A percentile compares a stretch with the other conserved stretches of the same genome.
These are phyloP conservation scores for Vanderwaltozyma tropicalis DNA, from an alignment of 805 yeast species.

Conservation along the genomic window DNA sequence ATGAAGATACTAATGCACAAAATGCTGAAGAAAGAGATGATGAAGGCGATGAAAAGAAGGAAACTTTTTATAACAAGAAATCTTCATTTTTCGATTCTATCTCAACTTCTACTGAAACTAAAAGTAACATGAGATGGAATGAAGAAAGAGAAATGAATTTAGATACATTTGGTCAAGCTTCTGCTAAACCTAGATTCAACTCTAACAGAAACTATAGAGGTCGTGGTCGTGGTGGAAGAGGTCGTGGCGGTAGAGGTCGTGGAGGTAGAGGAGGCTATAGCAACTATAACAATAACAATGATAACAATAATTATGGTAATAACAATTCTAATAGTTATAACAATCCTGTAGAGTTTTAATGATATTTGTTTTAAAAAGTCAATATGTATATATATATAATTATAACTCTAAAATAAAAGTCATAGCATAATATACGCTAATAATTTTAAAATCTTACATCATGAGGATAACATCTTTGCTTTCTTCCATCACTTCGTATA, in stretches of 20 bases:
- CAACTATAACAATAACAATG: conserved; percentile 7
- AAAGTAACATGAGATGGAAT: conserved; percentile 47
- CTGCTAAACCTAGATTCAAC: conserved; percentile 35
- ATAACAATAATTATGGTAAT: conserved; percentile 3
- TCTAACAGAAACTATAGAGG: conserved; percentile 31
- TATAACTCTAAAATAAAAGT: too few relatives aligned
- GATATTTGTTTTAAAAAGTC: not conserved
- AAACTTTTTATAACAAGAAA: conserved; percentile 56
- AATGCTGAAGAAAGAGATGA: conserved; percentile 1
- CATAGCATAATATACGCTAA: too few relatives aligned
- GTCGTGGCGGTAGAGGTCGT: conserved; percentile 16
- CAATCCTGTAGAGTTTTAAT: conserved; percentile 1
- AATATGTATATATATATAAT: not conserved
- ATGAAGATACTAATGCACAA: conserved; percentile 4
- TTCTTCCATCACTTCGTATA: conserved; percentile 50
- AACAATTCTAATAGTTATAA: conserved; percentile 1
- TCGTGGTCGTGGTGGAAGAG: conserved; percentile 29
- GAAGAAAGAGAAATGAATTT: conserved; percentile 63
- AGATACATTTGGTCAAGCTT: conserved; percentile 77
- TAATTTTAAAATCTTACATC: conserved; percentile 45
- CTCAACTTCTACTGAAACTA: conserved; percentile 52
- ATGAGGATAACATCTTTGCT: conserved; percentile 50
- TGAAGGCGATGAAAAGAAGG: conserved; percentile 7
- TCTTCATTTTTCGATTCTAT: conserved; percentile 85
- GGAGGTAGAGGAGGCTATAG: conserved; percentile 17